A percentile compares a stretch with the other conserved stretches of the same genome.
These are phyloP conservation scores for Boechera retrofracta DNA, from an alignment of 345 rosid genomes.

Conservation along the genomic window DNA sequence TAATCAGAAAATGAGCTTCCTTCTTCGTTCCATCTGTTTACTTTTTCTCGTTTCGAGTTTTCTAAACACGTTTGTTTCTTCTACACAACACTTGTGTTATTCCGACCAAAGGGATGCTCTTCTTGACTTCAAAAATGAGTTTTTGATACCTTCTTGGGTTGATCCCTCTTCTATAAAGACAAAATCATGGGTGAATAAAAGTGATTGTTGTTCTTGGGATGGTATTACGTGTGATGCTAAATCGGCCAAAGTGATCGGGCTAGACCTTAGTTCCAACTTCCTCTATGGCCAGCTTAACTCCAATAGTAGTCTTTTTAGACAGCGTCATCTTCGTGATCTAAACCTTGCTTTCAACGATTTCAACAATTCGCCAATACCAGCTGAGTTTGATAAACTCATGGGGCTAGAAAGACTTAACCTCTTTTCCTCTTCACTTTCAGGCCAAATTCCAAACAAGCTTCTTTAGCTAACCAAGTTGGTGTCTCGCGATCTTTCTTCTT, in stretches of 20 bases:
- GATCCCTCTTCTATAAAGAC: no score
- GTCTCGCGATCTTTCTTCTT: no score
- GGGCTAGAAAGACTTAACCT: conserved; percentile 14
- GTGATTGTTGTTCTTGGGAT: conserved; percentile 34
- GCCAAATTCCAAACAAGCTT: not conserved
- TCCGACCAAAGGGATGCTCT: not conserved
- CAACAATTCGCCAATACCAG: not conserved
- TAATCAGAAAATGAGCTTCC: not conserved
- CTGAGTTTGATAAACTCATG: not conserved
- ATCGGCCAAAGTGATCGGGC: conserved; percentile 2
- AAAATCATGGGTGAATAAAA: not conserved
- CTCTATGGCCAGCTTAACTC: not conserved
- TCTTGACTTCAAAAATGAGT: not conserved
- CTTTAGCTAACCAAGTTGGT: not conserved
- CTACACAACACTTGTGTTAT: not conserved
- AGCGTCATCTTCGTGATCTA: conserved; percentile 20
- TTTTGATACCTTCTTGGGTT: not conserved
- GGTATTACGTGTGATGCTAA: conserved; percentile 15
- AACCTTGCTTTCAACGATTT: conserved; percentile 45
- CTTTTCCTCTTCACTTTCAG: not conserved
- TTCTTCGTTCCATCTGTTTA: not conserved
- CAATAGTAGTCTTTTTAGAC: conserved; percentile 8
- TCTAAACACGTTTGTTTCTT: not conserved
- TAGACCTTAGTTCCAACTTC: not conserved
- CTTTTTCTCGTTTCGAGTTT: not conserved